These are phyloP conservation scores for Pyricularia pennisetigena DNA, from an alignment of 2,329 filamentous ascomycete genomes.

Conservation along the genomic window DNA sequence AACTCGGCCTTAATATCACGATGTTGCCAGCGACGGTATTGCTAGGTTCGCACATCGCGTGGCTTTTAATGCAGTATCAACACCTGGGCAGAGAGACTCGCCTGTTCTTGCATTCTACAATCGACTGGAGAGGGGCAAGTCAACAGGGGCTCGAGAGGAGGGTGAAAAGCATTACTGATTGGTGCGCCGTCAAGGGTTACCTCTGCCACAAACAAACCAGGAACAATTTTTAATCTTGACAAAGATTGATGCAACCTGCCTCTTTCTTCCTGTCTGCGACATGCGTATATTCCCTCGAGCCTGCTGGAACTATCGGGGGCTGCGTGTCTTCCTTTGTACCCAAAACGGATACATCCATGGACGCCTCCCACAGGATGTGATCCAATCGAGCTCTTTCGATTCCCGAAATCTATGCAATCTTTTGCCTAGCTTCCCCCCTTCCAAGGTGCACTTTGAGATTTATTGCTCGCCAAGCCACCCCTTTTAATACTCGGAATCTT, in stretches of 20 bases:
- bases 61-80: neutral
- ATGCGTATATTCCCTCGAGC: neutral
- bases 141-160: neutral
- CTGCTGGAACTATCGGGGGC: neutral
- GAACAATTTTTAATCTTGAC: neutral
- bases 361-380: neutral
- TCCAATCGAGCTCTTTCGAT: neutral
- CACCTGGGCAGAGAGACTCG: neutral
- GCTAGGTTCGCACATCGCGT: neutral
- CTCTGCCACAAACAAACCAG: neutral
- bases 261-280: neutral
- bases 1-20: neutral
- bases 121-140: neutral
- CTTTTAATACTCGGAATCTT: neutral
- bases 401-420: neutral
- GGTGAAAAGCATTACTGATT: neutral
- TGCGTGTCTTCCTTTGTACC: neutral
- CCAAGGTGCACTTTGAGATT: neutral
- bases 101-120: neutral
- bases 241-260: neutral
- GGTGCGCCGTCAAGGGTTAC: neutral
- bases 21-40: neutral
- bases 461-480: neutral
- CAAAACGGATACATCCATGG: neutral
- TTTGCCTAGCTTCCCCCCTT: neutral